phyloP scores from a whole-genome alignment of 345 rosid species.

The Rhodomyrtus tomentosa region DNA sequence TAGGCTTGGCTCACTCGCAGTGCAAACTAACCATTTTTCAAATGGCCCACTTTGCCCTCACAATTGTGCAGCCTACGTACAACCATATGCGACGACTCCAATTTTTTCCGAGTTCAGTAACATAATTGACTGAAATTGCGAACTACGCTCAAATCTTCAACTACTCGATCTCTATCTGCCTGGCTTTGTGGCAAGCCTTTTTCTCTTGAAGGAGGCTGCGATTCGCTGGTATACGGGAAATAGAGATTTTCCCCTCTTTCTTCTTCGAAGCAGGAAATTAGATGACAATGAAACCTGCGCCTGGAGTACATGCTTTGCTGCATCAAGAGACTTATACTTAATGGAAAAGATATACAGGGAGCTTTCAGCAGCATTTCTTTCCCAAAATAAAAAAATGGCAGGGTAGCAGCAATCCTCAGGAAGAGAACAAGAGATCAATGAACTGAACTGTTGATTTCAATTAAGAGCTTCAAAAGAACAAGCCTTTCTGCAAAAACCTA shows the following conservation, averaged over 20 bases:
- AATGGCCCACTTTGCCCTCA: not conserved
- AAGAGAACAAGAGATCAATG: not conserved
- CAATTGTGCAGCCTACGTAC: not conserved
- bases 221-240: not conserved
- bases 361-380: not conserved
- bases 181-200: not conserved
- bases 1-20: not conserved
- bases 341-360: not conserved
- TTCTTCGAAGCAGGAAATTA: not conserved
- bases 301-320: not conserved
- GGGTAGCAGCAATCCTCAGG: not conserved
- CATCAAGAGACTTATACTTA: not conserved
- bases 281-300: not conserved
- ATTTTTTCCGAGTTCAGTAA: not conserved
- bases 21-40: not conserved
- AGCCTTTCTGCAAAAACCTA: not conserved
- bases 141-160: not conserved
- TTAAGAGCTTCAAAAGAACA: not conserved
- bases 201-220: not conserved
- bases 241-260: not conserved
- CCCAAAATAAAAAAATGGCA: not conserved
- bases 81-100: not conserved
- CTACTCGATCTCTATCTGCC: not conserved
- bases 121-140: not conserved
- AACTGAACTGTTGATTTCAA: not conserved